These are phyloP conservation scores for Trichoderma sp. DNA, from an alignment of 2,329 filamentous ascomycete species.

Conservation along the genomic window DNA sequence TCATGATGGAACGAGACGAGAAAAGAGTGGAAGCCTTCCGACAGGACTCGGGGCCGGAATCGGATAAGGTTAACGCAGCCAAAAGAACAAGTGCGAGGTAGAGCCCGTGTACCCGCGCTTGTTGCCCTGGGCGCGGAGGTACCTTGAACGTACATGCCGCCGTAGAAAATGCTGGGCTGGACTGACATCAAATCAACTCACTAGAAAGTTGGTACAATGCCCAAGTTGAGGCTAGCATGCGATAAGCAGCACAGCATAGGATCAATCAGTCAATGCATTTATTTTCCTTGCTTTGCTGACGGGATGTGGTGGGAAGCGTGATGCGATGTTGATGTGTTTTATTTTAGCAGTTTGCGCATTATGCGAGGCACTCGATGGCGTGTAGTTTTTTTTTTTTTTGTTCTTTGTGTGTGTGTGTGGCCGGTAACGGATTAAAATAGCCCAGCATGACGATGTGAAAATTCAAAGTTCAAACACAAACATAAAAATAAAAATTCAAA, in stretches of 20 bases:
- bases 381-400: neutral
- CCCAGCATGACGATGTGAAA: neutral
- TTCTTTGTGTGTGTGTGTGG: neutral
- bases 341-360: neutral
- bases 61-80: slow-evolving; percentile 1
- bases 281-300: neutral
- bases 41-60: slow-evolving; percentile 1
- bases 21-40: neutral
- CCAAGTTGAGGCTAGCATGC: neutral
- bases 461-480: neutral
- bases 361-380: neutral
- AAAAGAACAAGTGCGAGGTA: neutral
- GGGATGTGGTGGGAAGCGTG: neutral
- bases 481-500: neutral
- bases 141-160: neutral
- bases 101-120: neutral
- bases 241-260: neutral
- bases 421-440: neutral
- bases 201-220: neutral
- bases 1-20: neutral
- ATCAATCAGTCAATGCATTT: neutral
- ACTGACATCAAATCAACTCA: neutral
- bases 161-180: neutral
- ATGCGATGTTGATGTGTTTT: neutral
- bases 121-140: neutral